Conservation (phyloP, 805 yeast genomes). For the Schwanniomyces sp. region DNA sequence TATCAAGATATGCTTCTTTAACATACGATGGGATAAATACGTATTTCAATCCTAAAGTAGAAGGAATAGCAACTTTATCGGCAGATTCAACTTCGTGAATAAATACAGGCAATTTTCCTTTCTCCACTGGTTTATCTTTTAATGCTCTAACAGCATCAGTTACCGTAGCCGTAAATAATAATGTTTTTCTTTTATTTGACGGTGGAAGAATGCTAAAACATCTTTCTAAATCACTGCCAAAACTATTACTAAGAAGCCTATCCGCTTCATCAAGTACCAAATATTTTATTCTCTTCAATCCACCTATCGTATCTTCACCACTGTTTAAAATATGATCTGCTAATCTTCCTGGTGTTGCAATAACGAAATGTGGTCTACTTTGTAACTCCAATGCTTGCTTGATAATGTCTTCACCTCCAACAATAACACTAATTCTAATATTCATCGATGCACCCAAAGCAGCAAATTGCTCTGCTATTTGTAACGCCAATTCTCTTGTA, state of each 20-base stretch:
- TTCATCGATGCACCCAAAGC: conserved; percentile 92
- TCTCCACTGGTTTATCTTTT: conserved; percentile 60
- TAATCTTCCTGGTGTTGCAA: conserved; percentile 95
- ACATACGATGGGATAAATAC: conserved; percentile 83
- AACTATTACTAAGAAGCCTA: conserved; percentile 78
- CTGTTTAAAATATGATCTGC: conserved; percentile 88
- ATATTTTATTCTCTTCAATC: conserved; percentile 74
- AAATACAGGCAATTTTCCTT: conserved; percentile 55
- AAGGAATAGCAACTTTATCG: conserved; percentile 79
- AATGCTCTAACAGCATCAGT: conserved; percentile 87
- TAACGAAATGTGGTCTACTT: conserved; percentile 85
- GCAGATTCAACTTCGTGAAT: conserved; percentile 73
- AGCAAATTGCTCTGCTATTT: conserved; percentile 93
- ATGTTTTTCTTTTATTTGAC: conserved; percentile 75
- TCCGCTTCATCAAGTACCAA: conserved; percentile 96
- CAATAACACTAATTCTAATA: conserved; percentile 76
- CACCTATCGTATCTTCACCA: conserved; percentile 84
- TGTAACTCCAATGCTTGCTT: conserved; percentile 81
- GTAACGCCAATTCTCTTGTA: conserved; percentile 90
- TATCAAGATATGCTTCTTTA: conserved; percentile 83
- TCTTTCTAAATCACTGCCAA: conserved; percentile 71
- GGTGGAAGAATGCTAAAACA: conserved; percentile 75
- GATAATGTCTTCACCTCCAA: conserved; percentile 96
- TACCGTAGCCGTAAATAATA: conserved; percentile 92
- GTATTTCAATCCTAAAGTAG: conserved; percentile 63